phyloP scores from a whole-genome alignment of 2,329 filamentous ascomycete genomes.

The Trichoderma koningii region DNA sequence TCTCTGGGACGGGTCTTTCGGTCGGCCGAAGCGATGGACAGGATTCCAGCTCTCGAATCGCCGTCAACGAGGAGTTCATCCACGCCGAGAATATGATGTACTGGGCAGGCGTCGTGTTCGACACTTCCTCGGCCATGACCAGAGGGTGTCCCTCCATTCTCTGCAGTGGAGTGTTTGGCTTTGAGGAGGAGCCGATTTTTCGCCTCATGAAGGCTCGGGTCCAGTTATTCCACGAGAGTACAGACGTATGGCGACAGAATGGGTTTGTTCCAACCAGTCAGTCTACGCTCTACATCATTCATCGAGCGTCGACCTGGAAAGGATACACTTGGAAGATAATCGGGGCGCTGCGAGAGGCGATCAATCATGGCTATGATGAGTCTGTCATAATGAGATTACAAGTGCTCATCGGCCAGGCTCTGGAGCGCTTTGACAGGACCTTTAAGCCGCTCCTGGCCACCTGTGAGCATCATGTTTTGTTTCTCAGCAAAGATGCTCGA shows the following conservation, averaged over 20 bases:
- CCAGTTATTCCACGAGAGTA: conserved; percentile 10
- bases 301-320: conserved; percentile 16
- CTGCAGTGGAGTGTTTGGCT: conserved; percentile 14
- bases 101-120: conserved; percentile 13
- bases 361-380: conserved; percentile 6
- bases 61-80: conserved; percentile 15
- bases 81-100: conserved; percentile 20
- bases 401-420: background rate
- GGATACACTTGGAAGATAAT: conserved; percentile 15
- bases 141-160: conserved; percentile 4
- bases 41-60: too few species aligned
- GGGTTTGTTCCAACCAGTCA: conserved; percentile 9
- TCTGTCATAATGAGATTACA: background rate
- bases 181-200: conserved; percentile 6
- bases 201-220: conserved; percentile 14
- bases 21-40: background rate
- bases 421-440: conserved; percentile 1
- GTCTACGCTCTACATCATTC: background rate
- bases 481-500: conserved; percentile 6
- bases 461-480: conserved; percentile 8
- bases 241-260: conserved; percentile 1
- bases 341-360: conserved; percentile 8
- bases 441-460: conserved; percentile 7
- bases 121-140: conserved; percentile 9
- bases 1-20: conserved; percentile 1